A percentile compares a stretch with the other conserved stretches of the same genome.
These are phyloP conservation scores for Globisporangium ultimum DNA, from an alignment of 352 stramenopile species.

Conservation along the genomic window DNA sequence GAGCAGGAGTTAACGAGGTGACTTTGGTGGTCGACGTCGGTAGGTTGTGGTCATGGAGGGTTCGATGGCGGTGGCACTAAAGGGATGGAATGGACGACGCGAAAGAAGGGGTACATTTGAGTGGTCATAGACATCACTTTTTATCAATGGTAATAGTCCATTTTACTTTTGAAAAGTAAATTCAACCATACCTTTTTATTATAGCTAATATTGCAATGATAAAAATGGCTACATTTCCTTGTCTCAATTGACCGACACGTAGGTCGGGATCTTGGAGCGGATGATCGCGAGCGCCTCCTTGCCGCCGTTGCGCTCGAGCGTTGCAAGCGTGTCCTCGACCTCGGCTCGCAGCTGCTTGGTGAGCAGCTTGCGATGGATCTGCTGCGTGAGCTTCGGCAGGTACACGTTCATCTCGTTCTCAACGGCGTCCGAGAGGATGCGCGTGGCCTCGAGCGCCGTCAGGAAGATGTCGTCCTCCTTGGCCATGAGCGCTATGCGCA, in stretches of 20 bases:
- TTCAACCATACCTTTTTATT: too few species aligned
- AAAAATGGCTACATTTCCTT: too few species aligned
- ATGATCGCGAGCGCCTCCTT: constrained; percentile 76
- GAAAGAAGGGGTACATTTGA: too few species aligned
- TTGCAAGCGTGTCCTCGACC: constrained; percentile 60
- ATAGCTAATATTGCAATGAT: too few species aligned
- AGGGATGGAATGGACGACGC: too few species aligned
- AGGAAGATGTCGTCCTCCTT: constrained; percentile 72
- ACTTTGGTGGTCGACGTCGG: too few species aligned
- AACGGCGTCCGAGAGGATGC: constrained; percentile 57
- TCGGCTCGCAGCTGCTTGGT: constrained; percentile 50
- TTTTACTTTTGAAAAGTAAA: too few species aligned
- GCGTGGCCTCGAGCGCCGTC: constrained; percentile 63
- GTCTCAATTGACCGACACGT: constrained; percentile 45
- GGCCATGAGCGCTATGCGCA: constrained; percentile 60
- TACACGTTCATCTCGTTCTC: constrained; percentile 77
- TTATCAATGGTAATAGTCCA: too few species aligned
- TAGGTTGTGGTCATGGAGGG: too few species aligned
- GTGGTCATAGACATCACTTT: too few species aligned
- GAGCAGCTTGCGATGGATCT: constrained; percentile 71
- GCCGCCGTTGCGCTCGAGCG: constrained; percentile 68
- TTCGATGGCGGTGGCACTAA: too few species aligned
- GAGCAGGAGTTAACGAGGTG: too few species aligned
- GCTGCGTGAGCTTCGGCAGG: constrained; percentile 66
- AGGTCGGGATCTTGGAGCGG: constrained; percentile 75